phyloP scores from a whole-genome alignment of 2,329 filamentous ascomycete genomes.

The Xylaria sp. region DNA sequence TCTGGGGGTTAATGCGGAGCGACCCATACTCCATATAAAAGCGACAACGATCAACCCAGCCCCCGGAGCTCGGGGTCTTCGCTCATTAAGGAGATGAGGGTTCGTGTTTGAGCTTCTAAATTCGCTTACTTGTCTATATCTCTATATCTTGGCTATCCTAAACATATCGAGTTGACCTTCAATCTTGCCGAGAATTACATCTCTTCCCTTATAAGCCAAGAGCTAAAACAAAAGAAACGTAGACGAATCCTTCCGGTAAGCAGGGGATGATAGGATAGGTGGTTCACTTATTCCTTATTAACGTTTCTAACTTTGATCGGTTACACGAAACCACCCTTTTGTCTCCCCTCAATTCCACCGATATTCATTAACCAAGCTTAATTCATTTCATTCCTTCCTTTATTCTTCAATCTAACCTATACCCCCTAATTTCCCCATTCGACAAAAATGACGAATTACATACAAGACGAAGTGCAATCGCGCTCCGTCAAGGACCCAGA shows the following conservation, averaged over 20 bases:
- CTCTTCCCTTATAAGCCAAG: neutral
- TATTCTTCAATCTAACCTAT: neutral
- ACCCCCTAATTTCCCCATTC: neutral
- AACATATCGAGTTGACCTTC: neutral
- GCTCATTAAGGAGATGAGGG: neutral
- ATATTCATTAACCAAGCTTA: neutral
- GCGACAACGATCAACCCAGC: slow-evolving; percentile 7
- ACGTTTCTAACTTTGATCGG: slow-evolving; percentile 1
- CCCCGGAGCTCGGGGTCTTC: neutral
- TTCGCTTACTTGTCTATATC: neutral
- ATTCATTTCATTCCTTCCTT: neutral
- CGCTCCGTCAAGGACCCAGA: slow-evolving; percentile 75
- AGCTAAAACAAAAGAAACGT: neutral
- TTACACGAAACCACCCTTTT: slow-evolving; percentile 11
- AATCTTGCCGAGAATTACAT: neutral
- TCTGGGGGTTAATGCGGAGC: slow-evolving; percentile 21
- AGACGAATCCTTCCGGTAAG: neutral
- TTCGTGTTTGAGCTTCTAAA: neutral
- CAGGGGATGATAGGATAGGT: neutral
- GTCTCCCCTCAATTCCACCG: neutral
- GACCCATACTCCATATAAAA: slow-evolving; percentile 1
- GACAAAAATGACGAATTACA: slow-evolving; percentile 39
- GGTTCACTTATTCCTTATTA: neutral
- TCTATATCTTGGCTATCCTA: neutral
- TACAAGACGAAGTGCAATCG: slow-evolving; percentile 62